These are phyloP conservation scores for Miscanthus lutarioriparius DNA, from an alignment of 176 grass and related monocot genomes.

Conservation along the genomic window DNA sequence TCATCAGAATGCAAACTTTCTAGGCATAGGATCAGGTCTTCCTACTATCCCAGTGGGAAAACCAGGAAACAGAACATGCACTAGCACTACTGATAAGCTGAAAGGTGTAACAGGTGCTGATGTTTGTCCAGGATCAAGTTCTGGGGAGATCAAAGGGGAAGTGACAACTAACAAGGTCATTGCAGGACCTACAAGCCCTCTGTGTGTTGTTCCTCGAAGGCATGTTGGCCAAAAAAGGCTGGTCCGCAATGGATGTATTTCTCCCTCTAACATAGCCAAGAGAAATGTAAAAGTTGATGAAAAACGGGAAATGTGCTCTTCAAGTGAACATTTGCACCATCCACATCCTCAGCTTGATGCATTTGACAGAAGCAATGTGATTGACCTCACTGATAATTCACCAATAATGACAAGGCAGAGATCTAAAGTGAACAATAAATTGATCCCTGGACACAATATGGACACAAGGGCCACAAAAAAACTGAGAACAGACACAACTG, in stretches of 20 bases:
- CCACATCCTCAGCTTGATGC: slow-evolving; percentile 17
- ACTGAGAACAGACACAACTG: slow-evolving; percentile 26
- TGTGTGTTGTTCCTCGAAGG: slow-evolving; percentile 44
- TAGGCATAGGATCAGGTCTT: slow-evolving; percentile 32
- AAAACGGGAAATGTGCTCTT: slow-evolving; percentile 36
- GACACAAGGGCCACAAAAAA: slow-evolving; percentile 26
- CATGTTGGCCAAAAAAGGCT: slow-evolving; percentile 53
- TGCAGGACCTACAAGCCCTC: slow-evolving; percentile 25
- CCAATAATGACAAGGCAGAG: slow-evolving; percentile 42
- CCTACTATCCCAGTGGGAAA: slow-evolving; percentile 32
- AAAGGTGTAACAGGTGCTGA: slow-evolving; percentile 45
- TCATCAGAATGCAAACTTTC: slow-evolving; percentile 18
- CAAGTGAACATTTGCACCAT: slow-evolving; percentile 26
- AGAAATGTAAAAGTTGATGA: slow-evolving; percentile 30
- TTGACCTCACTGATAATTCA: slow-evolving; percentile 53
- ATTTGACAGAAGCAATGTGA: slow-evolving; percentile 34
- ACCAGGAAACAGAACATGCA: slow-evolving; percentile 30
- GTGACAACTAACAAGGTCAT: slow-evolving; percentile 11
- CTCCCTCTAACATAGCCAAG: slow-evolving; percentile 56
- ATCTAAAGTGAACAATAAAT: slow-evolving; percentile 23
- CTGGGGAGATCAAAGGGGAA: slow-evolving; percentile 49
- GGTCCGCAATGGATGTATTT: slow-evolving; percentile 66
- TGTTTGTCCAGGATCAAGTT: slow-evolving; percentile 25
- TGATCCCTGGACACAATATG: slow-evolving; percentile 34
- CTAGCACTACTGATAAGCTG: slow-evolving; percentile 39